These are phyloP conservation scores for Luvunga scandens DNA, from an alignment of 345 rosid species.

Conservation along the genomic window DNA sequence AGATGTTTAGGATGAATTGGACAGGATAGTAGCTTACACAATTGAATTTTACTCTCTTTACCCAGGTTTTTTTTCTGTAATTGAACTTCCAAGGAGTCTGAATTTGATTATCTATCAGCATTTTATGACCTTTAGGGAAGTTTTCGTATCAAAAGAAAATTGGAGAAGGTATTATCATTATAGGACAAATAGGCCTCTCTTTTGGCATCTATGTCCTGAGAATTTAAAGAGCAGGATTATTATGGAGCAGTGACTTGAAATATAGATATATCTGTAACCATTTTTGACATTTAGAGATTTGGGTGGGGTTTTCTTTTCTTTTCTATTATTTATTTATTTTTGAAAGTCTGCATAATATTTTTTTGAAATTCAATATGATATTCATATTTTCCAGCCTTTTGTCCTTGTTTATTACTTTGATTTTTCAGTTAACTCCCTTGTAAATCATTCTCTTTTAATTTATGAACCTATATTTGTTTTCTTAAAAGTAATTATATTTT, in stretches of 20 bases:
- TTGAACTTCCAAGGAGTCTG: background rate
- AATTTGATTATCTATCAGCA: background rate
- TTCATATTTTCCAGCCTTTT: background rate
- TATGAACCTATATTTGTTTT: background rate
- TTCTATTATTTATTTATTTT: background rate
- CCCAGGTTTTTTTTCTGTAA: background rate
- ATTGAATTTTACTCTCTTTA: background rate
- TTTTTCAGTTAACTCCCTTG: background rate
- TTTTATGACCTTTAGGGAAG: background rate
- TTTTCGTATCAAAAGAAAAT: background rate
- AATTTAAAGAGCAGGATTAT: background rate
- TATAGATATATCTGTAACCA: background rate
- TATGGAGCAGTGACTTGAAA: background rate
- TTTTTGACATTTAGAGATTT: background rate
- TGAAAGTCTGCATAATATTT: background rate
- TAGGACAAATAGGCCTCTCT: background rate
- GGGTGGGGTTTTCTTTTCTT: background rate
- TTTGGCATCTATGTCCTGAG: background rate
- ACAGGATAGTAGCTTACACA: background rate
- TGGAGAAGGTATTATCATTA: background rate
- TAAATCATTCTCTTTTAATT: background rate
- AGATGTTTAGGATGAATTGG: background rate
- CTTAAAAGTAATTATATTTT: background rate
- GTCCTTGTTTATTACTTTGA: background rate
- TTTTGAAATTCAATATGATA: background rate